A percentile compares a stretch with the other conserved stretches of the same genome.
These are phyloP conservation scores for Jamesozyma hellenica DNA, from an alignment of 805 yeast species.

Conservation along the genomic window DNA sequence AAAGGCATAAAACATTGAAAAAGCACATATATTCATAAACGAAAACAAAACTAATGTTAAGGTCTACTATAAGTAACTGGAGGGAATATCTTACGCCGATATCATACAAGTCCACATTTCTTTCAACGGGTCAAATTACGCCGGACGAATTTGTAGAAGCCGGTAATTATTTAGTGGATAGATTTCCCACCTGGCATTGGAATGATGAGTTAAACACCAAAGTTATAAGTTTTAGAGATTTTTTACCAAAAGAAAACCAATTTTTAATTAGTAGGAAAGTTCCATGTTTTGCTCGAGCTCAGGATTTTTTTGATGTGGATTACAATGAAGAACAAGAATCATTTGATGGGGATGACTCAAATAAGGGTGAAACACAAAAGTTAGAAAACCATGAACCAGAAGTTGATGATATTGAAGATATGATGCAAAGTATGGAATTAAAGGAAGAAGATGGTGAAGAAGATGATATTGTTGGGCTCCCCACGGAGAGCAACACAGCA, in stretches of 20 bases:
- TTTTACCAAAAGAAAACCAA: constrained; percentile 81
- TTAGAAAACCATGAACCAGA: not conserved
- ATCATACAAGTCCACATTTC: constrained; percentile 74
- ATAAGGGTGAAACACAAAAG: not conserved
- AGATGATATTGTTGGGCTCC: constrained; percentile 28
- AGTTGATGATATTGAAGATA: constrained; percentile 20
- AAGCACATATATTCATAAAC: too few species aligned
- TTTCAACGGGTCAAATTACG: constrained; percentile 80
- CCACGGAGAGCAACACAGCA: constrained; percentile 4
- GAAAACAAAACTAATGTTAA: constrained; percentile 32
- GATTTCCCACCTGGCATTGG: constrained; percentile 98
- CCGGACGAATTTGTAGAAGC: constrained; percentile 93
- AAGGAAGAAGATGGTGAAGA: constrained; percentile 36
- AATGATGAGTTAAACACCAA: constrained; percentile 33
- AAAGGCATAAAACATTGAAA: not conserved
- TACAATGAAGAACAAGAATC: constrained; percentile 26
- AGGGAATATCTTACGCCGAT: constrained; percentile 92
- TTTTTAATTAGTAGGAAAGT: constrained; percentile 81
- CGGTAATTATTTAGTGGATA: constrained; percentile 83
- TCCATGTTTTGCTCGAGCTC: constrained; percentile 71
- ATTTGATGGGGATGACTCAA: constrained; percentile 17
- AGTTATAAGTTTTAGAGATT: constrained; percentile 38
- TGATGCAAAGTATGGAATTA: constrained; percentile 22
- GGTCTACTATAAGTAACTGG: constrained; percentile 73
- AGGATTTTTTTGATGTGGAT: constrained; percentile 35